A percentile compares a stretch with the other conserved stretches of the same genome.
These are phyloP conservation scores for Castanea sativa DNA, from an alignment of 306 rosid species.

Conservation along the genomic window DNA sequence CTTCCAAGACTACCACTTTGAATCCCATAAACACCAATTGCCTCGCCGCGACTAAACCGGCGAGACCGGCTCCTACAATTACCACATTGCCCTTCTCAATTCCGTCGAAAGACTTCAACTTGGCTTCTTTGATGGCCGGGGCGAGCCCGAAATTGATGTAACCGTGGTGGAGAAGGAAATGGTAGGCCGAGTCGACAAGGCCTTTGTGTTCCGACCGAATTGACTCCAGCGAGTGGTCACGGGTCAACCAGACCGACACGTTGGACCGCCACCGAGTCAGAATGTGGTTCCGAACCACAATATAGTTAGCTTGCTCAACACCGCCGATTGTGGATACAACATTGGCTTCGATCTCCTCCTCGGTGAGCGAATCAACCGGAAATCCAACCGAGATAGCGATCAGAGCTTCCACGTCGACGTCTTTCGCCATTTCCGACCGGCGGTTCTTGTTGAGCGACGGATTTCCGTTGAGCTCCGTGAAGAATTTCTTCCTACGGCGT, in stretches of 20 bases:
- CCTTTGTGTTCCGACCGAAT: slow-evolving; percentile 73
- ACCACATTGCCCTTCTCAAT: slow-evolving; percentile 60
- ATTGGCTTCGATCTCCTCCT: slow-evolving; percentile 85
- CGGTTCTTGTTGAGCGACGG: slow-evolving; percentile 57
- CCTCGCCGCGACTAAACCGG: slow-evolving; percentile 86
- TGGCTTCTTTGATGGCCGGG: slow-evolving; percentile 56
- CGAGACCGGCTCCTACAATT: slow-evolving; percentile 79
- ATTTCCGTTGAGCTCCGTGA: slow-evolving; percentile 57
- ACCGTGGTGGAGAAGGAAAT: slow-evolving; percentile 72
- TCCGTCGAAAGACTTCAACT: slow-evolving; percentile 50
- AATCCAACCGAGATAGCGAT: slow-evolving; percentile 81
- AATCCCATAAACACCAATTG: slow-evolving; percentile 82
- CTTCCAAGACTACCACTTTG: slow-evolving; percentile 79
- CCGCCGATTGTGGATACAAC: slow-evolving; percentile 83
- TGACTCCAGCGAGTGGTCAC: slow-evolving; percentile 53
- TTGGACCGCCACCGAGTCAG: slow-evolving; percentile 72
- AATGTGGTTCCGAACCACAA: slow-evolving; percentile 76
- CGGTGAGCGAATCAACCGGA: slow-evolving; percentile 81
- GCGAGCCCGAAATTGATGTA: slow-evolving; percentile 82
- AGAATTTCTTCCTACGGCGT: slow-evolving; percentile 88
- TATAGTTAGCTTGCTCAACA: slow-evolving; percentile 69
- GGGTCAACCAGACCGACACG: slow-evolving; percentile 72
- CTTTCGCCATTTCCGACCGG: slow-evolving; percentile 60
- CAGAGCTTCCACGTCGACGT: slow-evolving; percentile 72
- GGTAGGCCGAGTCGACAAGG: slow-evolving; percentile 61